These are phyloP conservation scores for Tetrapisispora pingtungensis DNA, from an alignment of 805 yeast genomes.

Conservation along the genomic window DNA sequence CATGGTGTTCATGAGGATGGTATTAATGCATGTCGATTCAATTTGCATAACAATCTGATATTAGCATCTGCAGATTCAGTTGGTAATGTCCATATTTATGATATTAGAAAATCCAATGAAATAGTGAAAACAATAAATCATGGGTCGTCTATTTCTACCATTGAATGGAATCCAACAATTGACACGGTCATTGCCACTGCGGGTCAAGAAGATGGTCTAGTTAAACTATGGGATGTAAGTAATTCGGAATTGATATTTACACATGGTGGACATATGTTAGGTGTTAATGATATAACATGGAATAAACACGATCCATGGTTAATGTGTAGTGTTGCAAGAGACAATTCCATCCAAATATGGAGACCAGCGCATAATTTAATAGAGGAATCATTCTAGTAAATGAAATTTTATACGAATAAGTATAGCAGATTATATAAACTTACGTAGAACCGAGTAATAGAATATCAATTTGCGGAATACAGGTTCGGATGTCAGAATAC, in stretches of 20 bases:
- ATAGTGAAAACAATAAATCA: constrained; percentile 27
- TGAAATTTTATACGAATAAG: too few species aligned
- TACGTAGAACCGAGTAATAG: too few species aligned
- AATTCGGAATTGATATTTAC: constrained; percentile 38
- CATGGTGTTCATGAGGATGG: constrained; percentile 22
- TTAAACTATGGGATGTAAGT: constrained; percentile 49
- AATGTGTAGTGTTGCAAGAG: constrained; percentile 71
- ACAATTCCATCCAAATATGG: constrained; percentile 84
- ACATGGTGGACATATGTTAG: constrained; percentile 84
- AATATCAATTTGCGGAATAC: too few species aligned
- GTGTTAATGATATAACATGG: constrained; percentile 81
- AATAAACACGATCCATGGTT: constrained; percentile 59
- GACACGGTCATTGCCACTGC: constrained; percentile 52
- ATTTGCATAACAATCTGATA: constrained; percentile 43
- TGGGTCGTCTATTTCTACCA: constrained; percentile 48
- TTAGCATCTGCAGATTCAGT: constrained; percentile 58
- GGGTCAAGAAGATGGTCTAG: constrained; percentile 53
- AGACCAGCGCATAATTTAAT: constrained; percentile 42
- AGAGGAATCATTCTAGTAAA: constrained; percentile 6
- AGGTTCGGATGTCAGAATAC: too few species aligned
- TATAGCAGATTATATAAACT: too few species aligned
- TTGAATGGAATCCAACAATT: constrained; percentile 62
- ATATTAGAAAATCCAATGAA: constrained; percentile 38
- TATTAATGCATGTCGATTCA: constrained; percentile 51
- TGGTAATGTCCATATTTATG: constrained; percentile 56